These are phyloP conservation scores for Dissoconium aciculare DNA, from an alignment of 2,329 filamentous ascomycete species.

Conservation along the genomic window DNA sequence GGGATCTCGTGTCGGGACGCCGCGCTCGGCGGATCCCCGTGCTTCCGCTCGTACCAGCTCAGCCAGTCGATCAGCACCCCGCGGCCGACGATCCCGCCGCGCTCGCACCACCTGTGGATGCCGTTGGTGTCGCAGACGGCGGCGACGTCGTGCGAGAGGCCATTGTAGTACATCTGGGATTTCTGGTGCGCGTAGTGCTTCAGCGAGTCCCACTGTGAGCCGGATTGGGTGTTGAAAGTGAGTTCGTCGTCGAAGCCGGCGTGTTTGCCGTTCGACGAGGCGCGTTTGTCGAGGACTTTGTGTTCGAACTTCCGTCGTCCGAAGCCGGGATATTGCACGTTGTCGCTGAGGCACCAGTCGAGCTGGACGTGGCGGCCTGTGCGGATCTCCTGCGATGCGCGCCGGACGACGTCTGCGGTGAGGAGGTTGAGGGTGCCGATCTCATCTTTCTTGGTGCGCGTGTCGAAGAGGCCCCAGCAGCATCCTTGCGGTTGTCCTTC, in stretches of 20 bases:
- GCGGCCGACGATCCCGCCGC: constrained; percentile 38
- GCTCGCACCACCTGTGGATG: constrained; percentile 31
- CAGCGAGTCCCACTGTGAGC: constrained; percentile 42
- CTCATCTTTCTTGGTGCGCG: constrained; percentile 34
- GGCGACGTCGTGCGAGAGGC: constrained; percentile 13
- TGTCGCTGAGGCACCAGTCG: constrained; percentile 29
- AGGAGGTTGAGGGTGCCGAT: constrained; percentile 41
- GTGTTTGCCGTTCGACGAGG: constrained; percentile 7
- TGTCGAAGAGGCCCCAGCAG: constrained; percentile 10
- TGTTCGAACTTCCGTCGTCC: constrained; percentile 17
- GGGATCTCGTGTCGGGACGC: constrained; percentile 32
- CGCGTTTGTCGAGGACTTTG: constrained; percentile 14
- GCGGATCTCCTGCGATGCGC: constrained; percentile 30
- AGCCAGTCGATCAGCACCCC: constrained; percentile 41
- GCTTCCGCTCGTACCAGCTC: constrained; percentile 25
- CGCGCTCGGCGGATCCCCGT: constrained; percentile 37
- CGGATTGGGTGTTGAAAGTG: constrained; percentile 41
- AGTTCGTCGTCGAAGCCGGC: constrained; percentile 36
- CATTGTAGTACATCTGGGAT: constrained; percentile 16
- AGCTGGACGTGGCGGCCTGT: constrained; percentile 39
- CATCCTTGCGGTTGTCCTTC: constrained; percentile 14
- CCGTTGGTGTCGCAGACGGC: constrained; percentile 9
- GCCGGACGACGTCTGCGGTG: constrained; percentile 32
- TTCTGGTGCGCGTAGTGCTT: constrained; percentile 30
- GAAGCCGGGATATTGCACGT: constrained; percentile 22